Conservation (phyloP, 1,139 yeast species). For the Schwanniomyces etchellsii region DNA sequence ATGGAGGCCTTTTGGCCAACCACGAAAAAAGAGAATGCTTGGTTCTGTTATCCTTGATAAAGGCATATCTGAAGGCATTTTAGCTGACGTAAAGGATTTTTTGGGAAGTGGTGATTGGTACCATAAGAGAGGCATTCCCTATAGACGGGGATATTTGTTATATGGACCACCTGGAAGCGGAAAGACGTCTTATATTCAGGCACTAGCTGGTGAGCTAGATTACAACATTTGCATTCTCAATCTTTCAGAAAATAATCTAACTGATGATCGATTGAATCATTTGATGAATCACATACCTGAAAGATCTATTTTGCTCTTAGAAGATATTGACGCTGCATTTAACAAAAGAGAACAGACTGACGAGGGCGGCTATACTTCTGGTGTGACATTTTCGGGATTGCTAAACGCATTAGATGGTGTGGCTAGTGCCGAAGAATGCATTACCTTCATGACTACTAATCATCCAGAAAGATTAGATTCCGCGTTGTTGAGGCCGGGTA, state of each 20-base stretch:
- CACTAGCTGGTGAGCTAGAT: conserved; percentile 93
- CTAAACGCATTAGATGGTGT: conserved; percentile 95
- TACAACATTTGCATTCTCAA: conserved; percentile 92
- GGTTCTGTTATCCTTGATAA: conserved; percentile 83
- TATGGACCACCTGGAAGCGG: conserved; percentile 99
- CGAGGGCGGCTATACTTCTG: conserved; percentile 72
- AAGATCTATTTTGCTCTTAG: conserved; percentile 75
- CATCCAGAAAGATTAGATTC: conserved; percentile 92
- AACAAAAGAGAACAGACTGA: conserved; percentile 70
- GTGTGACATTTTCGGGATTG: conserved; percentile 93
- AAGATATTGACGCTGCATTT: conserved; percentile 96
- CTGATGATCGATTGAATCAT: conserved; percentile 91
- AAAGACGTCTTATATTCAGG: conserved; percentile 91
- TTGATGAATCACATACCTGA: conserved; percentile 95
- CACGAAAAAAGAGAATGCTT: conserved; percentile 77
- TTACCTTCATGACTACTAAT: conserved; percentile 97
- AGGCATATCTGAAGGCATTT: conserved; percentile 61
- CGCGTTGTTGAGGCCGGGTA: conserved; percentile 84
- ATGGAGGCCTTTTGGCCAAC: conserved; percentile 98
- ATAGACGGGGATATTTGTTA: conserved; percentile 86
- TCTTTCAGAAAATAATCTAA: conserved; percentile 81
- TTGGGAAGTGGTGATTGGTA: conserved; percentile 84
- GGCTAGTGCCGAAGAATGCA: conserved; percentile 95
- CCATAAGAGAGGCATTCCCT: conserved; percentile 92
- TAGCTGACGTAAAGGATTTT: conserved; percentile 76